Base-by-base conservation (phyloP, 2,329 filamentous ascomycete species). In the Venturiaceae sp. region DNA sequence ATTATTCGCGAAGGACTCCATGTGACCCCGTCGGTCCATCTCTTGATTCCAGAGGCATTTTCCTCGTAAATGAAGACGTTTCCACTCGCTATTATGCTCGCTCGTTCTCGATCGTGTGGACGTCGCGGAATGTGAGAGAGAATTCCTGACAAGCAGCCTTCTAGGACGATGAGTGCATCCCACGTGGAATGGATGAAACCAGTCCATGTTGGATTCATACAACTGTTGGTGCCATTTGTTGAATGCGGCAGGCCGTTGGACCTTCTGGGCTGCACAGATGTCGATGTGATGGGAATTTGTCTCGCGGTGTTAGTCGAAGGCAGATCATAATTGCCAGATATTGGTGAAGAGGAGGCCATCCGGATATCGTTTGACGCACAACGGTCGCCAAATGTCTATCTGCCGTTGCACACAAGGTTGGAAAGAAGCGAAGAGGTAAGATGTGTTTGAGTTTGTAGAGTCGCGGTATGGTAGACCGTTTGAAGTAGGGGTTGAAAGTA, bases 41-140 rank as follows among this genome's bases (percentile, higher is more conserved):
- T 81, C 75, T 95, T 95, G 74, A 96, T 95, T 5, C 90, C 90
- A 0, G 91, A 95, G 0, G 89, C 86, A 61, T 90, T 86, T 70
- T 96, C 90, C 67, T 95, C 90, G 71, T 96, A 96, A 63, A 96
- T 89, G 72, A 96, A 94, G 52, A 96, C 83, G 64, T 87, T 87
- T 36, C 92, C 92, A 64, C 90, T 95, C 64, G 82, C 82, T 68
- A 96, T 94, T 55, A 95, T 81, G 21, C 83, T 79, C 26, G 79
- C 77, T 55, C 91, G 82, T 72, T 96, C 92, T 55, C 90, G 81
- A 66, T 96, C 92, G 69, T 95, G 90, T 1, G 92, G 92, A 57
- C 92, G 82, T 54, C 92, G 86, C 19, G 89, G 84, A 21, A 94
- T 88, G 70, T 94, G 90, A 21, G 13, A 9, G n/a, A 60, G 47